Base-by-base conservation (phyloP, 2,329 filamentous ascomycete genomes). In the Phyllosticta capitalensis region DNA sequence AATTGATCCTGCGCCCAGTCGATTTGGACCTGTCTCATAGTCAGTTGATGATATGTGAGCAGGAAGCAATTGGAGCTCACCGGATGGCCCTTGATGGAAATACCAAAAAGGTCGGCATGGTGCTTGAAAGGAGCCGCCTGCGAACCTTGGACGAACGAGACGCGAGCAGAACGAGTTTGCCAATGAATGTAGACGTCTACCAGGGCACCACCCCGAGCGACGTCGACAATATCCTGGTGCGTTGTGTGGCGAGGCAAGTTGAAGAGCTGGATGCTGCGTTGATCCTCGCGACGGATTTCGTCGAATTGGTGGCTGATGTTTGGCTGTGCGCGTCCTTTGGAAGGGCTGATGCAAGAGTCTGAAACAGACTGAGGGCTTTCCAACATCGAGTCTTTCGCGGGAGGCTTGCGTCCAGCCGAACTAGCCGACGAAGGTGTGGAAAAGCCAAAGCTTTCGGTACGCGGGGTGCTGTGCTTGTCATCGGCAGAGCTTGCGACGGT, bases 1-100 rank as follows among this genome's bases (percentile, higher is more conserved):
- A 86, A 91, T 66, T 92, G 89, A 12, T 83, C 82, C 38, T 89
- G 82, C 56, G 79, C 81, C 89, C 89, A 92, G 61, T 76, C 77
- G 45, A 89, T 78, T 14, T 85, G 79, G 54, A 91, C 76, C 87
- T 92, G 9, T 10, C 3, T 3, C 26, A n/a, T 54, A 54, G 51
- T 28, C 45, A 24, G 22, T 20, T 19, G 30, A 30, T 19, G 21
- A 20, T 12, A n/a, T 30, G 21, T 28, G 6, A 4, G 9, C 22
- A 5, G 50, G n/a, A 1, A 30, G 26, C 62, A n/a, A 17, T 14
- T n/a, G 17, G 21, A 49, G 69, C 82, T 68, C 72, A 90, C 88
- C 65, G 83, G 78, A 70, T 87, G 88, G 58, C 81, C 80, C 55
- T 83, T 82, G 63, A 94, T 78, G 66, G 88, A 88, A 56, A 94